Evolutionary conservation across 1,284 basidiomycete genomes (phyloP), one percentile per base, ranked within the genome.

Genomic region (Naganishia liquefaciens): DNA sequence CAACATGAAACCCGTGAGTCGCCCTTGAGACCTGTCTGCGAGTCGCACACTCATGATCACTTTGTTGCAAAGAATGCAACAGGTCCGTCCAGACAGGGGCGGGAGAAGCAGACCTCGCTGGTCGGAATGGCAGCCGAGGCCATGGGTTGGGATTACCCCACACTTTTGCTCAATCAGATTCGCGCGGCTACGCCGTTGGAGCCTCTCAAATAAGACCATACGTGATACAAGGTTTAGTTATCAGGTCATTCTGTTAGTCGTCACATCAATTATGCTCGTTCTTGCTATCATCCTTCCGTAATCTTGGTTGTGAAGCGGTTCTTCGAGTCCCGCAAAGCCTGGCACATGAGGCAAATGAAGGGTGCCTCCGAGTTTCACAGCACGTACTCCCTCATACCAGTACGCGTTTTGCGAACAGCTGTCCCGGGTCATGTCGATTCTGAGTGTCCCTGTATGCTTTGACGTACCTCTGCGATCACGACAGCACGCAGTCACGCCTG

Each of bases 1-100:
- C n/a, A 75, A 75, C 58, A 68, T 72, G 63, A 75, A 75, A 64
- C 74, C 74, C 17, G 73, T 72, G 39, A 63, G 71, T 70, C 5
- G 17, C 28, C 40, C 17, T 17, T 25, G 15, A 27, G 15, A 15
- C 13, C 33, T n/a, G 19, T 21, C 19, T 19, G 42, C 43, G 2
- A 19, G 25, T 11, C 25, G 39, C 40, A 13, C 13, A 23, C 28
- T 39, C 15, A 42, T n/a, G 33, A 43, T 25, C 3, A 3, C 11
- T 25, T 28, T 23, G 13, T 44, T 10, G 28, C 5, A 4, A 37
- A 75, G 74, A 75, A 75, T 51, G 72, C 73, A 3, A 73, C 72
- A 7, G 74, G 74, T 27, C 70, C 73, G 5, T 71, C 72, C 1
- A 52, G 73, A 54, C 73, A 73, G 11, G 74, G 74, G 15, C 42